Conservation (phyloP, 129 eudicot genomes). For the Erigeron canadensis region DNA sequence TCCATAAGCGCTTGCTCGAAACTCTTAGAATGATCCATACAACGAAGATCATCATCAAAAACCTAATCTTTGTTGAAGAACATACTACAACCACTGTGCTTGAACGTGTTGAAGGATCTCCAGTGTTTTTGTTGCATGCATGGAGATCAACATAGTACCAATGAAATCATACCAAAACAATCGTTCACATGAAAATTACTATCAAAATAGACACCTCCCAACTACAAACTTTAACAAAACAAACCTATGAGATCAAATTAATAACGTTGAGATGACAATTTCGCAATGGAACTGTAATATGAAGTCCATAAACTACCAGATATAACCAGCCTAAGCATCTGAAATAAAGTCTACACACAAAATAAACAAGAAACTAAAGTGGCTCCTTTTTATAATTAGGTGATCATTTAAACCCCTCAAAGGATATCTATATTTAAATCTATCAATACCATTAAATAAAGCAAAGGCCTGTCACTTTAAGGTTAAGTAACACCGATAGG, state of each 20-base stretch:
- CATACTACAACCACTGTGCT: not conserved
- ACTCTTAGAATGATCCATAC: not conserved
- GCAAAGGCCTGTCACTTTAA: no score
- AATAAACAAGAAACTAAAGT: not conserved
- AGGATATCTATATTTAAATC: no score
- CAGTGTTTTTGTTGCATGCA: not conserved
- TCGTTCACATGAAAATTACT: not conserved
- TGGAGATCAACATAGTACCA: not conserved
- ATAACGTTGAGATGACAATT: not conserved
- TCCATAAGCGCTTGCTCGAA: not conserved
- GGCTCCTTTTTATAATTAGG: not conserved
- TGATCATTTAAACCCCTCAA: not conserved
- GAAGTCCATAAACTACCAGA: no score
- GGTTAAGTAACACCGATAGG: no score
- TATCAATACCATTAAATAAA: no score
- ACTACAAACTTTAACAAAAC: not conserved
- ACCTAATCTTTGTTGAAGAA: not conserved
- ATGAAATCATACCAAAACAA: not conserved
- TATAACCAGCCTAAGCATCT: not conserved
- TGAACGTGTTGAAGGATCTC: not conserved
- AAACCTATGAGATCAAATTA: not conserved
- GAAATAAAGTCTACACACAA: not conserved
- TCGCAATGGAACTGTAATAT: no score
- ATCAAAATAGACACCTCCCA: not conserved
- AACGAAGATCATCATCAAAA: not conserved